Conservation (phyloP, 2,329 filamentous ascomycete species). For the Gnomoniopsis sp. region DNA sequence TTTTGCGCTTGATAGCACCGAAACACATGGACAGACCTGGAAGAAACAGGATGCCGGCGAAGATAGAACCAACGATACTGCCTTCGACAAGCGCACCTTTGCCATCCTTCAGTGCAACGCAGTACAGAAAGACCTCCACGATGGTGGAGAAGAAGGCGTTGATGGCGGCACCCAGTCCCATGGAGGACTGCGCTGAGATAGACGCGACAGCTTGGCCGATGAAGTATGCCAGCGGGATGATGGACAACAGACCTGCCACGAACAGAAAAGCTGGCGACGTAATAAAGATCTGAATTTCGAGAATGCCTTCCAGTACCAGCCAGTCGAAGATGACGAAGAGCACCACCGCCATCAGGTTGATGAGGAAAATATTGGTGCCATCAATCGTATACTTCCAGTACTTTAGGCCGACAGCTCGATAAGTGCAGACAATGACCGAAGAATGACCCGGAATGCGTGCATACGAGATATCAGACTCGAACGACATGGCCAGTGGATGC, state of each 20-base stretch:
- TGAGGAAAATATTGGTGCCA: constrained; percentile 97
- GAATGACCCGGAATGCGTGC: constrained; percentile 71
- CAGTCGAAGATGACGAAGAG: constrained; percentile 93
- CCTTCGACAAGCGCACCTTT: constrained; percentile 93
- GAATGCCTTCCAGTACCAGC: constrained; percentile 65
- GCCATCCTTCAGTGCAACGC: constrained; percentile 85
- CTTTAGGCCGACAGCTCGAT: constrained; percentile 86
- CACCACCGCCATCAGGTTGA: constrained; percentile 94
- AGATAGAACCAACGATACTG: constrained; percentile 96
- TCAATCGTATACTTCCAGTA: constrained; percentile 99
- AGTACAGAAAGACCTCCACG: constrained; percentile 97
- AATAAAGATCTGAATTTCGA: constrained; percentile 69
- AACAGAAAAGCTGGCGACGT: constrained; percentile 87
- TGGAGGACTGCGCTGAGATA: constrained; percentile 96
- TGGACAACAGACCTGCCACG: constrained; percentile 76
- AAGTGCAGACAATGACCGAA: constrained; percentile 92
- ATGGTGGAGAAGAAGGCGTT: constrained; percentile 98
- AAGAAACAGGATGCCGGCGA: constrained; percentile 91
- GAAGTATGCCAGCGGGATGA: constrained; percentile 96
- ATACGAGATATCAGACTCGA: constrained; percentile 80
- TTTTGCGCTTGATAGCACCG: constrained; percentile 95
- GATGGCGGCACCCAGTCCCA: constrained; percentile 94
- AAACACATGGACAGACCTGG: constrained; percentile 98
- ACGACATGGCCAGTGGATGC: constrained; percentile 88
- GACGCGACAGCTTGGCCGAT: constrained; percentile 98